A percentile compares a stretch with the other conserved stretches of the same genome.
phyloP scores from a whole-genome alignment of 805 yeast genomes.

The Torulaspora microellipsoides region DNA sequence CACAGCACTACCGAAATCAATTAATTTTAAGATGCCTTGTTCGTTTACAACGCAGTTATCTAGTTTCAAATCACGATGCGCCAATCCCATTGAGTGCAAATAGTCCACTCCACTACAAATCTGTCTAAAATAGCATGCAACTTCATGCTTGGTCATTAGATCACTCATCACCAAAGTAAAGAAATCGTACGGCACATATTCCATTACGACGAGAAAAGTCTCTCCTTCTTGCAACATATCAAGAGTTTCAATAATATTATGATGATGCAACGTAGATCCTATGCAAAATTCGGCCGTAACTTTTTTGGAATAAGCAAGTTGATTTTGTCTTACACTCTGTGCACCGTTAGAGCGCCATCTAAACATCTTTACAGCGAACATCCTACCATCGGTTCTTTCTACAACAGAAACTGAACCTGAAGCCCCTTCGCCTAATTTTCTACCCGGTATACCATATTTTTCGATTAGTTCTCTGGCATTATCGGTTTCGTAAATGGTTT shows the following conservation, averaged over 20 bases:
- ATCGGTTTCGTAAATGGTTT: slow-evolving; percentile 38
- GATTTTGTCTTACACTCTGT: slow-evolving; percentile 7
- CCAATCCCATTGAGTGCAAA: slow-evolving; percentile 76
- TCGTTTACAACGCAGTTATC: slow-evolving; percentile 86
- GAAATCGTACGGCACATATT: slow-evolving; percentile 86
- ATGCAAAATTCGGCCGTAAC: slow-evolving; percentile 79
- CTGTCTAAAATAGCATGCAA: slow-evolving; percentile 79
- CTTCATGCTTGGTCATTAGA: slow-evolving; percentile 62
- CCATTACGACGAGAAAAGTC: slow-evolving; percentile 76
- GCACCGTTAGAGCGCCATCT: slow-evolving; percentile 49
- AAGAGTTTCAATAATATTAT: slow-evolving; percentile 73
- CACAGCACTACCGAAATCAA: slow-evolving; percentile 92
- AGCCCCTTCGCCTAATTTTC: slow-evolving; percentile 84
- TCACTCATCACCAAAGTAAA: slow-evolving; percentile 92
- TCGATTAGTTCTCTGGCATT: slow-evolving; percentile 42
- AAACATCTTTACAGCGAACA: slow-evolving; percentile 86
- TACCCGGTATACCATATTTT: slow-evolving; percentile 73
- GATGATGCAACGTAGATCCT: slow-evolving; percentile 73
- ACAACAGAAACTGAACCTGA: slow-evolving; percentile 89
- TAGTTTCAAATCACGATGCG: slow-evolving; percentile 87
- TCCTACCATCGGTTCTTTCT: slow-evolving; percentile 52
- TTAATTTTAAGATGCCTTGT: slow-evolving; percentile 74
- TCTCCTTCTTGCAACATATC: slow-evolving; percentile 71
- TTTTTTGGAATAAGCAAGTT: slow-evolving; percentile 64
- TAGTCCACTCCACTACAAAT: slow-evolving; percentile 69